phyloP scores from a whole-genome alignment of 805 yeast genomes.

The Candida railenensis region DNA sequence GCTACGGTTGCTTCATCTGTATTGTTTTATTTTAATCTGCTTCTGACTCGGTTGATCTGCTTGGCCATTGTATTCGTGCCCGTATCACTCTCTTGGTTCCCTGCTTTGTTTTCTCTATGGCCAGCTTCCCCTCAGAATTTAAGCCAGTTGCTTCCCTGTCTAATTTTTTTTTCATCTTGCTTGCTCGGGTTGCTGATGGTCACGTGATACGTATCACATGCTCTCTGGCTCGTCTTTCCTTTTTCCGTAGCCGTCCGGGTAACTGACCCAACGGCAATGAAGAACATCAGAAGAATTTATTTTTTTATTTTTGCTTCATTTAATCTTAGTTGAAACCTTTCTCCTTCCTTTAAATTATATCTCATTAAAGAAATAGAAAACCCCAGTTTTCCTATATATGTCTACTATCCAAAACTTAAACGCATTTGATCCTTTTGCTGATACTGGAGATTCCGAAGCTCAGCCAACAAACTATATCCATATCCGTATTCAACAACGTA shows the following conservation, averaged over 20 bases:
- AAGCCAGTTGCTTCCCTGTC: no score
- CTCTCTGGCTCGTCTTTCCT: background rate
- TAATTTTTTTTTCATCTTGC: no score
- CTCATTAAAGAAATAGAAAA: background rate
- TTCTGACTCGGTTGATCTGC: no score
- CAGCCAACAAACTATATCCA: slow-evolving; percentile 95
- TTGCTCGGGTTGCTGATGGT: no score
- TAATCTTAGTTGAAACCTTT: background rate
- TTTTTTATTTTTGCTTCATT: background rate
- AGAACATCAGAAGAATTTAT: background rate
- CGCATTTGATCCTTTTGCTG: slow-evolving; percentile 97
- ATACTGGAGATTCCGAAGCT: slow-evolving; percentile 98
- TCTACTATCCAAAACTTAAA: slow-evolving; percentile 90
- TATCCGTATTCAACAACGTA: slow-evolving; percentile 98
- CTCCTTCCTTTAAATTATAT: background rate
- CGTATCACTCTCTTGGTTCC: no score
- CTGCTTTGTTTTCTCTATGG: no score
- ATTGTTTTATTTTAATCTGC: no score
- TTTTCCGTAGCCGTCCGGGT: no score
- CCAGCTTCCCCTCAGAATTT: no score
- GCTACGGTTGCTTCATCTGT: no score
- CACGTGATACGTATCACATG: background rate
- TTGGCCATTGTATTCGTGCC: no score
- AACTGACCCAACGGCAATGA: no score
- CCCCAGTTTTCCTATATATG: slow-evolving; percentile 40